Percentiles rank a stretch among this genome's conserved stretches.
Conservation (phyloP, 2,329 filamentous ascomycete genomes). For the Sclerotinia borealis region DNA sequence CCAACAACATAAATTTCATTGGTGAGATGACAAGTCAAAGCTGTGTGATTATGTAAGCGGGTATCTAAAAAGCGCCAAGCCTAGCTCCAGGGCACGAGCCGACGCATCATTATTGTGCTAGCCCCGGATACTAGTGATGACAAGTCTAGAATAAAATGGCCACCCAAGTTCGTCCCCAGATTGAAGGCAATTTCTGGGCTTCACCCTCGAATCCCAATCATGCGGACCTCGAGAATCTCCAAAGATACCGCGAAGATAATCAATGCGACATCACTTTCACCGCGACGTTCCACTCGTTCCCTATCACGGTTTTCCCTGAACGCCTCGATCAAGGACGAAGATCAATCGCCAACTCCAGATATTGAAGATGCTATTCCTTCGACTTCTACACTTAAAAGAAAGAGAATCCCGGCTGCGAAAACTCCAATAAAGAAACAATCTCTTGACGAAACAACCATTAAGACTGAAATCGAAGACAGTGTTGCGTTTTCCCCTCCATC, state of each 20-base stretch:
- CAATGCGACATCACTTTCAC: constrained; percentile 38
- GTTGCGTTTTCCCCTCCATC: constrained; percentile 24
- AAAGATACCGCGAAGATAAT: constrained; percentile 53
- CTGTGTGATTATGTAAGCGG: background rate
- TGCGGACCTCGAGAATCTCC: constrained; percentile 48
- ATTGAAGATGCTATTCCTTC: constrained; percentile 50
- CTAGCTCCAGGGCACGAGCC: background rate
- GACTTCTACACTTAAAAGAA: constrained; percentile 39
- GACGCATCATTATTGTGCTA: constrained; percentile 6
- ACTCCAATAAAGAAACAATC: constrained; percentile 42
- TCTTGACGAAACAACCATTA: constrained; percentile 32
- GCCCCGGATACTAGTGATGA: background rate
- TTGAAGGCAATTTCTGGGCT: background rate
- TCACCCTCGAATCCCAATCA: constrained; percentile 12
- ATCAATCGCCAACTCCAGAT: constrained; percentile 33
- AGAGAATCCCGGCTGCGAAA: constrained; percentile 32
- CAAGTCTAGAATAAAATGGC: constrained; percentile 5
- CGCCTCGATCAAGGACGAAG: constrained; percentile 25
- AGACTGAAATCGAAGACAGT: constrained; percentile 37
- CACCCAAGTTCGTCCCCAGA: background rate
- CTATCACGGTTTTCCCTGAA: constrained; percentile 43
- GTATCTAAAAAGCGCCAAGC: background rate
- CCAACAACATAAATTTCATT: background rate
- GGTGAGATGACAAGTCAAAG: background rate
- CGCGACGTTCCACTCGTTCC: constrained; percentile 42